Base-by-base conservation (phyloP, 176 grass and related monocot species). In the Oryza glaberrima region DNA sequence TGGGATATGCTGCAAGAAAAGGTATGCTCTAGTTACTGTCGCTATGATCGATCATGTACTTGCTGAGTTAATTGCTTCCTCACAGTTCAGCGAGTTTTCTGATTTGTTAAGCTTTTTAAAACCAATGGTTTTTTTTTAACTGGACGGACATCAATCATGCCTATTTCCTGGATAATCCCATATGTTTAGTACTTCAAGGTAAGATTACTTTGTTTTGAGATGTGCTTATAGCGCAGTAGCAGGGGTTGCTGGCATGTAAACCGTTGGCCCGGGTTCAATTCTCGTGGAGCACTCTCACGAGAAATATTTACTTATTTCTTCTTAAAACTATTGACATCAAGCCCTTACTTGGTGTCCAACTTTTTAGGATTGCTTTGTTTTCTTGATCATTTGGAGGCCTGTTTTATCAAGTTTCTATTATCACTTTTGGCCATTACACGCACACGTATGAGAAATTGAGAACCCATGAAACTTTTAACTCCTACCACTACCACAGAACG, bases 1-100 rank as follows among this genome's bases (percentile, higher is more conserved):
- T 61, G 96, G 93, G 69, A 36, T 36, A 94, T 94, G 83, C 87
- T 99, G 82, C 93, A 99, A 90, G 90, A 36, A 95, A 92, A 99
- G 96, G 96, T 84, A 86, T 12, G 22, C 23, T 78, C 52, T 86
- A 56, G 7, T 23, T 75, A 9, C 64, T 67, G 26, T 34, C 63
- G 23, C 32, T 9, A n/a, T 77, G 69, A 17, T 82, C 46, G 9
- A 7, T 43, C n/a, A 8, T 36, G 49, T 83, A 19, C 6, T 43
- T 78, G 2, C 47, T 85, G 14, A 9, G 22, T n/a, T 34, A 16
- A 60, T 68, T 73, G 34, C 7, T 13, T 69, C 47, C 20, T 75
- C 60, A 75, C 69, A 49, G 26, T 56, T 73, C 46, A 73, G 16
- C n/a, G 26, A 58, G 14, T 65, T 71, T 77, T 51, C 6, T 20